Evolutionary conservation across 441 rosid genomes (phyloP), one percentile per base, ranked within the genome.

Genomic region (Syzygium malaccense): DNA sequence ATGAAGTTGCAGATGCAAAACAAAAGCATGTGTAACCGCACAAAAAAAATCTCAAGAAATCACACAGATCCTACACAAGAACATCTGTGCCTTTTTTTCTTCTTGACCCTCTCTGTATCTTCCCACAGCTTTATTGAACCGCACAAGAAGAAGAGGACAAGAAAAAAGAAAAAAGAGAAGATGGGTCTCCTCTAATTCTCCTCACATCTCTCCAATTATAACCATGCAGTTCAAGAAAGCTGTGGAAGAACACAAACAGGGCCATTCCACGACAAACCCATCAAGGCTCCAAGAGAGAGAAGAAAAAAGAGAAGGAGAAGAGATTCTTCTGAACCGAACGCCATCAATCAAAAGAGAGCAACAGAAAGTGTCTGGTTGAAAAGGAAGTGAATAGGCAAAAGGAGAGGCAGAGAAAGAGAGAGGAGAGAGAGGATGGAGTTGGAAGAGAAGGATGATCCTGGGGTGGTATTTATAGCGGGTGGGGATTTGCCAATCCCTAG

Each of bases 181-280:
- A 37, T 33, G 87, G 87, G 48, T 32, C 19, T 55, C 87, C 14
- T 71, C 51, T 71, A 15, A 37, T 71, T 55, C n/a, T 33, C 41
- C 62, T 85, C 49, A 7, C 87, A 51, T 17, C 45, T 58, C 62
- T 85, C 87, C 66, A 85, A 55, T 55, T 11, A 71, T 71, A 3
- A 6, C 87, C 19, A 85, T 85, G 66, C 87, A 55, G 87, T 85
- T 85, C 87, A 85, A 85, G 87, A 85, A 85, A 85, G 87, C 87
- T 85, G 87, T 85, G 87, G 87, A 85, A 85, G 87, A 85, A 85
- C 57, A 85, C 87, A 85, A 85, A 85, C 49, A 85, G 87, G 87
- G 87, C 7, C 87, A 85, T 55, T 55, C 62, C 58, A 55, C 62
- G 41, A 55, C 28, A 54, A 20, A 85, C 62, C 87, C 41, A 33